Evolutionary conservation across 1,284 basidiomycete species (phyloP).

Genomic region (Irpex sp.): DNA sequence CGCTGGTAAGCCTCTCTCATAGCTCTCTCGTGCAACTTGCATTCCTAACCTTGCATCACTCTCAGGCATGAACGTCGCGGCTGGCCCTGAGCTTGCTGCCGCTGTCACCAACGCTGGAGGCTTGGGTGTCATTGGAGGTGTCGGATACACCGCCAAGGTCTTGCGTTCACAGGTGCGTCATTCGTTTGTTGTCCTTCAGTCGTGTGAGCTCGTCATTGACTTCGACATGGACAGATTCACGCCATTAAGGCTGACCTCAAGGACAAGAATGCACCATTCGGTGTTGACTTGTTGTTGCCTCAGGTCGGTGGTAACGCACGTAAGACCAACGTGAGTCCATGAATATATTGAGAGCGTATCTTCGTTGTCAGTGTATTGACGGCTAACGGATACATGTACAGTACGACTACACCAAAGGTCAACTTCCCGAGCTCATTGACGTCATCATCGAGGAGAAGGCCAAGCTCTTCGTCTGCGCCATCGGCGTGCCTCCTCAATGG

Average conservation of each 20-base stretch:
- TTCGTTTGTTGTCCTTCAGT: background rate
- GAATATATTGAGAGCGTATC: background rate
- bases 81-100: conserved; percentile 81
- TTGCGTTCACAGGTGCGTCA: conserved; percentile 55
- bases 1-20: conserved; percentile 57
- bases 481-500: conserved; percentile 76
- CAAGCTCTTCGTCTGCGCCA: conserved; percentile 78
- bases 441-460: conserved; percentile 85
- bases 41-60: too few species aligned
- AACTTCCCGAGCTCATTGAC: conserved; percentile 70
- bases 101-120: conserved; percentile 85
- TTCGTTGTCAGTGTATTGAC: background rate
- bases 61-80: conserved; percentile 88
- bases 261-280: conserved; percentile 73
- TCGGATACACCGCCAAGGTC: conserved; percentile 73
- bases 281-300: conserved; percentile 81
- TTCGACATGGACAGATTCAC: conserved; percentile 46
- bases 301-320: conserved; percentile 75
- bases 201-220: background rate
- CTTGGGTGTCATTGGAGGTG: conserved; percentile 80
- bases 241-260: conserved; percentile 65
- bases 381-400: conserved; percentile 20
- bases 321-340: conserved; percentile 69
- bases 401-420: conserved; percentile 78
- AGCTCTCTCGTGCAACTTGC: too few species aligned